Evolutionary conservation across 75 land plant species (phyloP).

Genomic region (Pinus albicaulis): DNA sequence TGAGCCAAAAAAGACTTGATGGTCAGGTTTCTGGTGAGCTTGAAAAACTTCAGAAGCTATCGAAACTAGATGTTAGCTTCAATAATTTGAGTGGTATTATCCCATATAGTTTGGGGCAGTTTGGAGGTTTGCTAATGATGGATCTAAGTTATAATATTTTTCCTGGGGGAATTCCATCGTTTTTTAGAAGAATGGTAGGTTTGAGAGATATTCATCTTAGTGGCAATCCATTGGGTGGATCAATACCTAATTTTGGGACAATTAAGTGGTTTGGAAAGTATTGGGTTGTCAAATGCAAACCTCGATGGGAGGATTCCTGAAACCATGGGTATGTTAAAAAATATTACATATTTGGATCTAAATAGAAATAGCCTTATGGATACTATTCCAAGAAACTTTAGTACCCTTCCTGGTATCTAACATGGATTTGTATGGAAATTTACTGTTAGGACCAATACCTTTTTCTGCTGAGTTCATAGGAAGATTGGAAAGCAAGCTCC

Average conservation of each 20-base stretch:
- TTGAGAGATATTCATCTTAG: conserved; percentile 28
- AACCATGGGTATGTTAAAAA: conserved; percentile 27
- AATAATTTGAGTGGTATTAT: conserved; percentile 45
- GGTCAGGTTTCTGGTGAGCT: conserved; percentile 50
- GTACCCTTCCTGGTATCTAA: background rate
- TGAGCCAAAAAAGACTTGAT: conserved; percentile 47
- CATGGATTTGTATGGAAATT: conserved; percentile 35
- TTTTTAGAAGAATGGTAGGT: background rate
- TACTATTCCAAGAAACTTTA: conserved; percentile 14
- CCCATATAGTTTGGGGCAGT: conserved; percentile 23
- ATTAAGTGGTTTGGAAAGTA: conserved; percentile 20
- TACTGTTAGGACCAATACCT: conserved; percentile 62
- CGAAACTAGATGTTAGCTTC: conserved; percentile 68
- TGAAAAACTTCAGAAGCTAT: conserved; percentile 37
- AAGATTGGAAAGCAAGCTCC: conserved; percentile 35
- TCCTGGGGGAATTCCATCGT: conserved; percentile 18
- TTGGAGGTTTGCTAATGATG: conserved; percentile 13
- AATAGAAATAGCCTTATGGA: conserved; percentile 53
- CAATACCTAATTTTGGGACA: conserved; percentile 13
- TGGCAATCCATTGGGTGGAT: conserved; percentile 43
- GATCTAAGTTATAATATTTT: conserved; percentile 38
- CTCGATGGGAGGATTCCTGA: conserved; percentile 46
- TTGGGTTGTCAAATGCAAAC: conserved; percentile 41
- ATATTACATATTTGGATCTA: conserved; percentile 49
- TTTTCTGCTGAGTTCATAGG: conserved; percentile 29